These are phyloP conservation scores for Syzygium grande DNA, from an alignment of 345 rosid species.

Conservation along the genomic window DNA sequence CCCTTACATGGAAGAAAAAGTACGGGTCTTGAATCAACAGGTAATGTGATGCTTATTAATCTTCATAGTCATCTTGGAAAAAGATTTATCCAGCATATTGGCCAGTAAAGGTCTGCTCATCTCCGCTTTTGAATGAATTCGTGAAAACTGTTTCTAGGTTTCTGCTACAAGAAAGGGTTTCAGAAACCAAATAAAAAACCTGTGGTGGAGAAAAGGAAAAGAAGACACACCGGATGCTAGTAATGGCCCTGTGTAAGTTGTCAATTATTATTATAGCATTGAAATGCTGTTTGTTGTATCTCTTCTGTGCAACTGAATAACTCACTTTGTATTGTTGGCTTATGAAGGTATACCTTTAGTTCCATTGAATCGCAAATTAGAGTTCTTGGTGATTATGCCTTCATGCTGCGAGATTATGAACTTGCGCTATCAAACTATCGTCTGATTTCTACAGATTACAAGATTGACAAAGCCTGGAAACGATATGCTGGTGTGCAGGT, in stretches of 20 bases:
- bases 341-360: slow-evolving; percentile 84
- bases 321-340: not conserved
- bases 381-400: slow-evolving; percentile 91
- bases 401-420: slow-evolving; percentile 96
- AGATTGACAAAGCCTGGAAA: slow-evolving; percentile 98
- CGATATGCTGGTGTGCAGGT: slow-evolving; percentile 98
- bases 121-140: not conserved
- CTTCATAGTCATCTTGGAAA: not conserved
- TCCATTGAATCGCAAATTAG: slow-evolving; percentile 92
- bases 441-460: slow-evolving; percentile 91
- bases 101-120: not conserved
- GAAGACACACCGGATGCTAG: slow-evolving; percentile 62
- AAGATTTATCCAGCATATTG: not conserved
- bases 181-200: slow-evolving; percentile 85
- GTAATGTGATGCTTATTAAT: slow-evolving; percentile 17
- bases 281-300: not conserved
- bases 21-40: slow-evolving; percentile 88
- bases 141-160: slow-evolving; percentile 37
- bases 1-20: slow-evolving; percentile 97
- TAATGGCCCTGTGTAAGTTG: slow-evolving; percentile 62
- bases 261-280: not conserved
- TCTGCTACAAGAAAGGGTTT: slow-evolving; percentile 96
- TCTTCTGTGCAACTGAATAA: not conserved
- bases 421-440: slow-evolving; percentile 93
- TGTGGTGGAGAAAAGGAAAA: slow-evolving; percentile 99